Conservation (phyloP, 1,139 yeast species). For the Lodderomyces metapsilosis region DNA sequence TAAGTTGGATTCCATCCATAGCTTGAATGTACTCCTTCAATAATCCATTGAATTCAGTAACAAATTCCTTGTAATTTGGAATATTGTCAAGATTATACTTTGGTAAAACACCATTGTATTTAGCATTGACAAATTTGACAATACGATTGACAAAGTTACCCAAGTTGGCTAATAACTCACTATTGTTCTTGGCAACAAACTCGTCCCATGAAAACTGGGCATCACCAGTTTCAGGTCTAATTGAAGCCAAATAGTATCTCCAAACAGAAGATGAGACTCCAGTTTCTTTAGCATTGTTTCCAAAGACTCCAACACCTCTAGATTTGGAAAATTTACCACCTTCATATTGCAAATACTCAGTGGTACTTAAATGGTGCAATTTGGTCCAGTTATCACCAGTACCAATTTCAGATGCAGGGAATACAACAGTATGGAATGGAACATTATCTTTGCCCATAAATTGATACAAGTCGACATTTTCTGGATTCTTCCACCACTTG, state of each 20-base stretch:
- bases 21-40: slow-evolving; percentile 61
- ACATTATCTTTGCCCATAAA: slow-evolving; percentile 99
- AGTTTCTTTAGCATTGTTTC: slow-evolving; percentile 93
- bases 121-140: slow-evolving; percentile 84
- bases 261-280: slow-evolving; percentile 91
- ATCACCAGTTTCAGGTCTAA: slow-evolving; percentile 94
- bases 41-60: slow-evolving; percentile 59
- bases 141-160: slow-evolving; percentile 96
- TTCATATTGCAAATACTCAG: slow-evolving; percentile 95
- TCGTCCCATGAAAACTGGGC: slow-evolving; percentile 97
- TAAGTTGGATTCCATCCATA: slow-evolving; percentile 78
- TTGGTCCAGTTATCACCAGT: slow-evolving; percentile 87
- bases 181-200: slow-evolving; percentile 89
- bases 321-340: slow-evolving; percentile 97
- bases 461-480: slow-evolving; percentile 80
- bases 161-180: slow-evolving; percentile 89
- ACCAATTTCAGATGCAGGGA: slow-evolving; percentile 91
- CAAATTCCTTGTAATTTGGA: slow-evolving; percentile 50
- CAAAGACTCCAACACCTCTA: slow-evolving; percentile 95
- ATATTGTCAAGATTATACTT: slow-evolving; percentile 47
- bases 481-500: slow-evolving; percentile 90
- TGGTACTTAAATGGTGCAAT: slow-evolving; percentile 86
- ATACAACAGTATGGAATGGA: slow-evolving; percentile 97
- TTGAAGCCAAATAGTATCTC: slow-evolving; percentile 92
- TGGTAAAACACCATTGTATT: slow-evolving; percentile 90